Conservation (phyloP, 1,284 basidiomycete species). For the Trichosporon asahii region DNA sequence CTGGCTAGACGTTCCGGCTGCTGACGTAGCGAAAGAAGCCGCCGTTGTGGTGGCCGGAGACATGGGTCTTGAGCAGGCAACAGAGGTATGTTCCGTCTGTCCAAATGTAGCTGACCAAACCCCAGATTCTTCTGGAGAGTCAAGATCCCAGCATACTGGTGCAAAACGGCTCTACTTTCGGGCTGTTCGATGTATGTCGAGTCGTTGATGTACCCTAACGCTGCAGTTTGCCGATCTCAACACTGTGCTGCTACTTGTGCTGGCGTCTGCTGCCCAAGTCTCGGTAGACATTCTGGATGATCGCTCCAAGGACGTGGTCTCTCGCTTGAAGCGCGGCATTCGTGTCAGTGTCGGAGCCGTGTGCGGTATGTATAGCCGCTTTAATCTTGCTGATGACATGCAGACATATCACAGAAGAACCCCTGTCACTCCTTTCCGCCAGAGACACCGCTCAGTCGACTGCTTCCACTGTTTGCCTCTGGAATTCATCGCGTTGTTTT, state of each 20-base stretch:
- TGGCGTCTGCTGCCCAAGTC: constrained; percentile 28
- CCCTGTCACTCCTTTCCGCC: constrained; percentile 31
- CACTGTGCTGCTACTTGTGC: constrained; percentile 38
- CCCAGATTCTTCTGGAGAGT: constrained; percentile 30
- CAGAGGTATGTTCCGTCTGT: constrained; percentile 27
- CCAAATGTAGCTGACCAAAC: background rate
- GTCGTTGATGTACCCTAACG: background rate
- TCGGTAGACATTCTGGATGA: constrained; percentile 21
- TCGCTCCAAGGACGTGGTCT: constrained; percentile 25
- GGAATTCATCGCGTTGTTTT: constrained; percentile 41
- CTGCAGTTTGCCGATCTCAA: constrained; percentile 42
- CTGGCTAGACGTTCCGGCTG: constrained; percentile 32
- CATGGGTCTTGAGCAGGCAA: constrained; percentile 39
- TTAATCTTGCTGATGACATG: background rate
- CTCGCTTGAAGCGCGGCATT: constrained; percentile 22
- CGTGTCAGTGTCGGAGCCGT: constrained; percentile 30
- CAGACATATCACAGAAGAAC: constrained; percentile 43
- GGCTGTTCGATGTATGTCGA: constrained; percentile 40
- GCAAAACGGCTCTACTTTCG: constrained; percentile 23
- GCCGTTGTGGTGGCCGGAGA: constrained; percentile 19
- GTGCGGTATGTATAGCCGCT: constrained; percentile 29
- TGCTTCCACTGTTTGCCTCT: constrained; percentile 37
- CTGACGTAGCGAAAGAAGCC: constrained; percentile 11
- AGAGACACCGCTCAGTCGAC: constrained; percentile 26
- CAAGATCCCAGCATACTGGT: constrained; percentile 29